Evolutionary conservation across 2,329 filamentous ascomycete species (phyloP).

Genomic region (Fusarium sambucinum): DNA sequence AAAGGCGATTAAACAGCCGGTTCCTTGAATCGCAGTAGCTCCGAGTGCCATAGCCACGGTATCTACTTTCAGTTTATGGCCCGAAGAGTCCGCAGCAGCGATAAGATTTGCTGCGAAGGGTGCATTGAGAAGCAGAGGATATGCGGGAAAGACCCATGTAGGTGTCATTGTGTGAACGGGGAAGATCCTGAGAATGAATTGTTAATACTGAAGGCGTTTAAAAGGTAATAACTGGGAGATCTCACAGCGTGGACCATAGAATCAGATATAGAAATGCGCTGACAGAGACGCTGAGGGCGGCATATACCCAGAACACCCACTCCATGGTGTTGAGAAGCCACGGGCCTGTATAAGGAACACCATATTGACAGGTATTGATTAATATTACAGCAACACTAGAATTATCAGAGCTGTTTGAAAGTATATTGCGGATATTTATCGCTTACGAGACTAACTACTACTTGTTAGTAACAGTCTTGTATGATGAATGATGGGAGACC

Average conservation of each 20-base stretch:
- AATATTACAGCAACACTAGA: slow-evolving; percentile 78
- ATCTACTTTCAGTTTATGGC: slow-evolving; percentile 50
- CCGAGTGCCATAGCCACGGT: slow-evolving; percentile 61
- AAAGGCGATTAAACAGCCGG: slow-evolving; percentile 69
- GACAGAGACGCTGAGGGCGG: slow-evolving; percentile 72
- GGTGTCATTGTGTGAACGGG: slow-evolving; percentile 88
- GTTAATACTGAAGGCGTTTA: background rate
- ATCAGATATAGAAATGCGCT: slow-evolving; percentile 80
- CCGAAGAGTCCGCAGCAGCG: slow-evolving; percentile 52
- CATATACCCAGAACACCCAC: slow-evolving; percentile 81
- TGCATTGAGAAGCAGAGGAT: slow-evolving; percentile 81
- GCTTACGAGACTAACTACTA: slow-evolving; percentile 59
- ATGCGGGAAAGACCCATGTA: slow-evolving; percentile 88
- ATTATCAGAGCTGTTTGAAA: slow-evolving; percentile 2
- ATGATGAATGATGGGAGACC: slow-evolving; percentile 20
- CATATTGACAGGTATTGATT: slow-evolving; percentile 84
- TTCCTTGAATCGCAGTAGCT: slow-evolving; percentile 65
- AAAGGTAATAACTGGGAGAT: background rate
- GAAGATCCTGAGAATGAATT: slow-evolving; percentile 55
- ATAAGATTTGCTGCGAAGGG: slow-evolving; percentile 75
- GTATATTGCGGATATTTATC: background rate
- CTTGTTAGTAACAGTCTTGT: slow-evolving; percentile 4
- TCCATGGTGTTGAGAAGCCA: slow-evolving; percentile 73
- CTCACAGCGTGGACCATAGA: slow-evolving; percentile 72
- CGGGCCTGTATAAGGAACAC: slow-evolving; percentile 68